Conservation (phyloP, 257 asterid genomes). For the Eucommia ulmoides region DNA sequence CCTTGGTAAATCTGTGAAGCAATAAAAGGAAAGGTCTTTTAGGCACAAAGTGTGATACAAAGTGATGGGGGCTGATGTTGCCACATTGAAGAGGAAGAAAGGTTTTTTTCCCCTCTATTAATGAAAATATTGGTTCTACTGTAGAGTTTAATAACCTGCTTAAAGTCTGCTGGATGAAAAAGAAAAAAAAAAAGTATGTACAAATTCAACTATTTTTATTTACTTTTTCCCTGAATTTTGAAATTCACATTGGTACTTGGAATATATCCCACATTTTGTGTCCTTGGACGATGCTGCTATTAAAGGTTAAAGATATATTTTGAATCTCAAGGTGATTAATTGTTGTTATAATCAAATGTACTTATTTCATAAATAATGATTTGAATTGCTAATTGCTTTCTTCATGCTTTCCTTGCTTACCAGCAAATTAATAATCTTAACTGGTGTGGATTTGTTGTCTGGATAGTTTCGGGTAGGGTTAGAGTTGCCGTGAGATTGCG, state of each 20-base stretch:
- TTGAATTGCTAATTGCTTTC: neutral
- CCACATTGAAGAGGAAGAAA: too few species aligned
- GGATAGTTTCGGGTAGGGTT: constrained; percentile 86
- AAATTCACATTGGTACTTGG: neutral
- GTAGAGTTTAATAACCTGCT: too few species aligned
- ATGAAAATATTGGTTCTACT: too few species aligned
- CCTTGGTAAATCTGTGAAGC: too few species aligned
- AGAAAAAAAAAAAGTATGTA: too few species aligned
- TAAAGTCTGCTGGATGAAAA: too few species aligned
- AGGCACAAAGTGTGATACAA: too few species aligned
- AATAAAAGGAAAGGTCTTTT: too few species aligned
- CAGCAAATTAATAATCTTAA: neutral
- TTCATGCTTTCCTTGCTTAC: neutral
- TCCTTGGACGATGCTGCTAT: neutral
- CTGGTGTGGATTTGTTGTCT: neutral
- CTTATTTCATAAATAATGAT: neutral
- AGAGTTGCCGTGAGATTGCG: constrained; percentile 91
- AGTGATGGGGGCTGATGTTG: too few species aligned
- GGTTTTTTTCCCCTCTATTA: too few species aligned
- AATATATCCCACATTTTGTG: neutral
- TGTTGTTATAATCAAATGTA: neutral
- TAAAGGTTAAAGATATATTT: neutral
- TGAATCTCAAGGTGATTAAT: neutral
- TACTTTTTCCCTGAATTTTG: too few species aligned
- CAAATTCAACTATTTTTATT: too few species aligned